Evolutionary conservation across 352 stramenopile genomes (phyloP).

Genomic region (Phytophthora agathidicida): DNA sequence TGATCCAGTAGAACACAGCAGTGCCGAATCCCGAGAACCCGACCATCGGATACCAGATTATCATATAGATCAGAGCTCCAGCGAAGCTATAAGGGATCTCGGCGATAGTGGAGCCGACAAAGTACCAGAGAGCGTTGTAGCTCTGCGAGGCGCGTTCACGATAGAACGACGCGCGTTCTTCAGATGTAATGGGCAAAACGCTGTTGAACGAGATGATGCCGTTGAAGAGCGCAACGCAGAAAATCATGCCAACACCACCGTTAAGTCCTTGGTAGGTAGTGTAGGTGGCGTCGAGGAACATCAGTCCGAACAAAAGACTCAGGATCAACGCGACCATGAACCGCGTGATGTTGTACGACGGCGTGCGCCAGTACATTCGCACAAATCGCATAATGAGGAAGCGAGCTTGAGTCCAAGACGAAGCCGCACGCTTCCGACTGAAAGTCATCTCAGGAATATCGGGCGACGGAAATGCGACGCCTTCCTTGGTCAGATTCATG

Average conservation of each 20-base stretch:
- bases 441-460: constrained; percentile 41
- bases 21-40: constrained; percentile 44
- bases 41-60: constrained; percentile 52
- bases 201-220: constrained; percentile 69
- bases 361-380: constrained; percentile 81
- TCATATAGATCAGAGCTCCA: constrained; percentile 44
- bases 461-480: constrained; percentile 32
- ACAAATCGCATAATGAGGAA: constrained; percentile 50
- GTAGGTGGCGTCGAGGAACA: constrained; percentile 68
- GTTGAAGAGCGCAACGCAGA: constrained; percentile 81
- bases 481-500: constrained; percentile 38
- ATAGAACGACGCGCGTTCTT: constrained; percentile 66
- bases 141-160: constrained; percentile 79
- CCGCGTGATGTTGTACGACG: constrained; percentile 82
- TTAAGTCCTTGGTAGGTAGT: constrained; percentile 44
- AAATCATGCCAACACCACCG: constrained; percentile 76
- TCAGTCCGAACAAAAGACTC: constrained; percentile 62
- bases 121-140: constrained; percentile 74
- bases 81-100: constrained; percentile 74
- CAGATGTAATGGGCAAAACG: constrained; percentile 71
- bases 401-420: constrained; percentile 28
- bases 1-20: constrained; percentile 53
- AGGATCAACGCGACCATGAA: constrained; percentile 60
- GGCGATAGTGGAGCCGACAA: constrained; percentile 36
- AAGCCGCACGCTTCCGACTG: constrained; percentile 38